These are phyloP conservation scores for Acacia acuminata DNA, from an alignment of 306 rosid genomes.

Conservation along the genomic window DNA sequence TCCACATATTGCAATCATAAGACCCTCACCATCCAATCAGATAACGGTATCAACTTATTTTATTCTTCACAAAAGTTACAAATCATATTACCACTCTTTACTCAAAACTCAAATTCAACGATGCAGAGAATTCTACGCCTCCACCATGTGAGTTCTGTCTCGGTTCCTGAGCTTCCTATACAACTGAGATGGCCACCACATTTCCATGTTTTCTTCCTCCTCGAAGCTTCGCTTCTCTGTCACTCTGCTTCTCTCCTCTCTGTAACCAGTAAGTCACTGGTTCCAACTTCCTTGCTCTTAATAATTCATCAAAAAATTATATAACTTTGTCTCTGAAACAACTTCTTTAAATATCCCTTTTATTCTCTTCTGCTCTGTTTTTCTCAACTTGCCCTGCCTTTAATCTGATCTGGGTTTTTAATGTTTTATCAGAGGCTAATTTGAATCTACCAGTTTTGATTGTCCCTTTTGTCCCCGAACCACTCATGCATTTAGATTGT, in stretches of 20 bases:
- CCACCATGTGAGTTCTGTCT: slow-evolving; percentile 85
- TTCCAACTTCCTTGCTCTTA: slow-evolving; percentile 21
- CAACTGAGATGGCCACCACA: slow-evolving; percentile 32
- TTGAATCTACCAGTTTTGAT: slow-evolving; percentile 38
- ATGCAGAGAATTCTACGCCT: slow-evolving; percentile 59
- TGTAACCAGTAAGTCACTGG: slow-evolving; percentile 52
- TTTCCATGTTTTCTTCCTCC: slow-evolving; percentile 31
- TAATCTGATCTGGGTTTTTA: not conserved
- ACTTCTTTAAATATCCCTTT: slow-evolving; percentile 5
- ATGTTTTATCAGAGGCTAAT: slow-evolving; percentile 19
- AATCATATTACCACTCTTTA: not conserved
- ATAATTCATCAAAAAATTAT: slow-evolving; percentile 1
- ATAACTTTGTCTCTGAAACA: slow-evolving; percentile 6
- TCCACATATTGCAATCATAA: not conserved
- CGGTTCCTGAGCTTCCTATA: slow-evolving; percentile 62
- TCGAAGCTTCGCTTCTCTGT: slow-evolving; percentile 50
- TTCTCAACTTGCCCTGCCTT: slow-evolving; percentile 20
- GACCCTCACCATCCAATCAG: not conserved
- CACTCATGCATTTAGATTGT: slow-evolving; percentile 40
- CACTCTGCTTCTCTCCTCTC: slow-evolving; percentile 50
- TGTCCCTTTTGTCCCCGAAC: slow-evolving; percentile 41
- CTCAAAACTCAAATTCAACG: slow-evolving; percentile 30
- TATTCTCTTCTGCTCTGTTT: slow-evolving; percentile 25
- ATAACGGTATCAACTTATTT: not conserved
- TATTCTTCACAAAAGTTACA: not conserved